Evolutionary conservation across 192 early-diverging fungal genomes (phyloP), one percentile per base, ranked within the genome.

Genomic region (Rhizophlyctis rosea): DNA sequence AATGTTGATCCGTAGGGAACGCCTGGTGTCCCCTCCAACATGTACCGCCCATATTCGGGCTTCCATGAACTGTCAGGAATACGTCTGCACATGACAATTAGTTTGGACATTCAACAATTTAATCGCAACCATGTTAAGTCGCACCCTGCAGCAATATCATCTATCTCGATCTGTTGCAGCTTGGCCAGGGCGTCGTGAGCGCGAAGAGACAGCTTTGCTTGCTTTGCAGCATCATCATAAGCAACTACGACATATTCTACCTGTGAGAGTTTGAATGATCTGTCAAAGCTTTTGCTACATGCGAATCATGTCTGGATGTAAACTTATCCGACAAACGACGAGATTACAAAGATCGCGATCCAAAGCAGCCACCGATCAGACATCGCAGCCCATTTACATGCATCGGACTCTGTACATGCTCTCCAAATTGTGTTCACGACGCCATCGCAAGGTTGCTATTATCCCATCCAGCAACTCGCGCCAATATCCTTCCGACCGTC

Each of bases 1-100:
- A 96, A 76, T 11, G 86, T 86, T 24, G 86, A 82, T 54, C 91
- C 91, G 73, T 97, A 98, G 0, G 96, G 96, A 16, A 77, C 69
- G 3, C 91, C 92, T 7, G 96, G 96, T 0, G 96, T 96, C 44
- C 89, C 90, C 78, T 98, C 96, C 64, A 96, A 75, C 96, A 99
- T 99, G 77, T 89, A 99, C 29, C 92, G 81, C 18, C 91, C 96
- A 73, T 93, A 99, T 71, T 99, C 96, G 33, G 94, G 94, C 65
- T 90, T 83, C 95, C 95, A 99, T 27, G 91, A 86, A 14, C 88
- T 84, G 69, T 88, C 81, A 54, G 84, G 71, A 5, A 67, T 47
- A 27, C 69, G 36, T 25, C 86, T 87, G 56, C 21, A 39, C 35
- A 56, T 32, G 55, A 35, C 67, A 25, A 21, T 23, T 24, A 51